Evolutionary conservation across 768 basidiomycete species (phyloP).

Genomic region (Suillus plorans): DNA sequence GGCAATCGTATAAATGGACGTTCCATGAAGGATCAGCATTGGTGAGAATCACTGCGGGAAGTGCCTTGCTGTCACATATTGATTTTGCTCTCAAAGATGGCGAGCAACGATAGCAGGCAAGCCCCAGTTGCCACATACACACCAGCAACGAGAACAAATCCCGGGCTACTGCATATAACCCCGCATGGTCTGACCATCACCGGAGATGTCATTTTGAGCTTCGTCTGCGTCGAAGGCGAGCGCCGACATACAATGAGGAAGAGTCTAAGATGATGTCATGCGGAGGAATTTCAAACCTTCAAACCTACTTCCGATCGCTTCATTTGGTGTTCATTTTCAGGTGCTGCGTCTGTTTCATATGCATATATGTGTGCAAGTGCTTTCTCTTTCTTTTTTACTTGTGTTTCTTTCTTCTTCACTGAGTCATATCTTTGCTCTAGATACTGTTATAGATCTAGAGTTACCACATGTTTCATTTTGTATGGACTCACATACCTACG

Average conservation of each 20-base stretch:
- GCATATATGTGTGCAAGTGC: not conserved
- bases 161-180: slow-evolving; percentile 31
- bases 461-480: not conserved
- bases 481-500: not conserved
- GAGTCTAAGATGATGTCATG: slow-evolving; percentile 6
- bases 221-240: slow-evolving; percentile 34
- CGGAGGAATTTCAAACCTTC: not conserved
- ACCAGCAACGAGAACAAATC: slow-evolving; percentile 25
- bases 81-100: slow-evolving; percentile 19
- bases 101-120: slow-evolving; percentile 34
- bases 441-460: not conserved
- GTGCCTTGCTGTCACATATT: not conserved
- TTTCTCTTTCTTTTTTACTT: not conserved
- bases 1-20: slow-evolving; percentile 34
- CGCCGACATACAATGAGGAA: slow-evolving; percentile 28
- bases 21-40: slow-evolving; percentile 32
- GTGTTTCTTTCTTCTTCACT: not conserved
- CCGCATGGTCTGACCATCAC: slow-evolving; percentile 33
- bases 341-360: not conserved
- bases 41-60: slow-evolving; percentile 16
- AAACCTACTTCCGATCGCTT: not conserved
- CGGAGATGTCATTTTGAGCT: slow-evolving; percentile 32
- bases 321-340: too few relatives aligned
- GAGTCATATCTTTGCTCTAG: not conserved
- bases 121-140: slow-evolving; percentile 31